Percentiles rank a stretch among this genome's conserved stretches.
Evolutionary conservation across 1,284 basidiomycete genomes (phyloP).

Genomic region (Golubevia pallescens): DNA sequence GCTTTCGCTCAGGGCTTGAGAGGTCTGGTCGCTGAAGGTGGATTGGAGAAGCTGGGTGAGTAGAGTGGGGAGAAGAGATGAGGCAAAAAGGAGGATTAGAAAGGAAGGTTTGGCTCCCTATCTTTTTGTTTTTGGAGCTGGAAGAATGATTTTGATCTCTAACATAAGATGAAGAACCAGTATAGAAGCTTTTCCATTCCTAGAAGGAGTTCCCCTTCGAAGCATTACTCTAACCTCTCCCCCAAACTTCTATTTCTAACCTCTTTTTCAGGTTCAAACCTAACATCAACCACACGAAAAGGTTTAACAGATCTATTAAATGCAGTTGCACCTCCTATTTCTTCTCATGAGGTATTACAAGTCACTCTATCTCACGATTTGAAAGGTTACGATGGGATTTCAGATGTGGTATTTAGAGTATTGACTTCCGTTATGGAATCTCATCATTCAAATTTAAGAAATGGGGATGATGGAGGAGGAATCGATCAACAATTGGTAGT

Average conservation of each 20-base stretch:
- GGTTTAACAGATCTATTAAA: conserved; percentile 78
- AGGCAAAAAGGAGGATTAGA: neutral
- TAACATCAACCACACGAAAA: conserved; percentile 40
- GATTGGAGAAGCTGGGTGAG: conserved; percentile 37
- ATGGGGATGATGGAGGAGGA: neutral
- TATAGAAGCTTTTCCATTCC: too few species aligned
- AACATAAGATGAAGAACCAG: too few species aligned
- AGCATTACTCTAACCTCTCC: neutral
- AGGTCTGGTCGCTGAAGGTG: conserved; percentile 44
- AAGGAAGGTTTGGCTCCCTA: too few species aligned
- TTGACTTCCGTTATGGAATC: conserved; percentile 50
- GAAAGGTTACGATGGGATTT: conserved; percentile 92
- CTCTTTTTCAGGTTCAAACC: conserved; percentile 28
- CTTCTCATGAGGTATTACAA: conserved; percentile 95
- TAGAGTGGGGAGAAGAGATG: neutral
- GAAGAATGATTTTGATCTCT: too few species aligned
- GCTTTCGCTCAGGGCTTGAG: conserved; percentile 44
- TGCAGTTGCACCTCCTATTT: conserved; percentile 95
- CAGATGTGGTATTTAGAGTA: conserved; percentile 85
- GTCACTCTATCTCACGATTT: conserved; percentile 95
- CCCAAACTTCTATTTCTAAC: neutral
- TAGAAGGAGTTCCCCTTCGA: too few species aligned
- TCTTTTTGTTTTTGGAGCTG: too few species aligned
- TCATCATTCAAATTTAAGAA: conserved; percentile 11
- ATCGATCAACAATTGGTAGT: conserved; percentile 47